Evolutionary conservation across 495 filamentous ascomycete species (phyloP).

Genomic region (Neurospora sp.): DNA sequence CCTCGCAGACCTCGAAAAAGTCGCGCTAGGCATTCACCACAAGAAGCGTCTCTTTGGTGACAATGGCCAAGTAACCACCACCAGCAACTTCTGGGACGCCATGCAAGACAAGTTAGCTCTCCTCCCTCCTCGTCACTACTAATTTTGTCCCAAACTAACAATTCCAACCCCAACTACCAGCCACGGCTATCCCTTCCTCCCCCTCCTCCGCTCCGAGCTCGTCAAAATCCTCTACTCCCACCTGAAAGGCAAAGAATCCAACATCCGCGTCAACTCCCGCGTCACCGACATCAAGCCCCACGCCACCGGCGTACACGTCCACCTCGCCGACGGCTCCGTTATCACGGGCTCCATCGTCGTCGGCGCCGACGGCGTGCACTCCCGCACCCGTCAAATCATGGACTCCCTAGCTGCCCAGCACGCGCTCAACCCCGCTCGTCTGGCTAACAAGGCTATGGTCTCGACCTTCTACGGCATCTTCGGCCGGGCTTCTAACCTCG

Average conservation of each 20-base stretch:
- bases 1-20: constrained; percentile 26
- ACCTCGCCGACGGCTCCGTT: constrained; percentile 27
- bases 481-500: neutral
- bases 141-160: too few species aligned
- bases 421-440: neutral
- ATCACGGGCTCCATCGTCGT: constrained; percentile 38
- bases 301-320: constrained; percentile 15
- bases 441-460: neutral
- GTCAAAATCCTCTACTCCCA: constrained; percentile 27
- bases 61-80: constrained; percentile 2
- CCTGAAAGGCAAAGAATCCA: constrained; percentile 17
- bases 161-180: neutral
- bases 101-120: constrained; percentile 3
- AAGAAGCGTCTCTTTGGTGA: constrained; percentile 28
- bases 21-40: constrained; percentile 52
- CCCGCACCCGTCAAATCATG: constrained; percentile 30
- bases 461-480: neutral
- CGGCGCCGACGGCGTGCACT: constrained; percentile 43
- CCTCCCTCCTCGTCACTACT: too few species aligned
- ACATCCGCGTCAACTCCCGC: constrained; percentile 20
- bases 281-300: constrained; percentile 17
- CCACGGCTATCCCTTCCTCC: constrained; percentile 24
- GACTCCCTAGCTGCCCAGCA: constrained; percentile 17
- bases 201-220: constrained; percentile 23
- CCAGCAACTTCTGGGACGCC: neutral